A percentile compares a stretch with the other conserved stretches of the same genome.
These are phyloP conservation scores for Thalassiosira allenii DNA, from an alignment of 352 stramenopile genomes.

Conservation along the genomic window DNA sequence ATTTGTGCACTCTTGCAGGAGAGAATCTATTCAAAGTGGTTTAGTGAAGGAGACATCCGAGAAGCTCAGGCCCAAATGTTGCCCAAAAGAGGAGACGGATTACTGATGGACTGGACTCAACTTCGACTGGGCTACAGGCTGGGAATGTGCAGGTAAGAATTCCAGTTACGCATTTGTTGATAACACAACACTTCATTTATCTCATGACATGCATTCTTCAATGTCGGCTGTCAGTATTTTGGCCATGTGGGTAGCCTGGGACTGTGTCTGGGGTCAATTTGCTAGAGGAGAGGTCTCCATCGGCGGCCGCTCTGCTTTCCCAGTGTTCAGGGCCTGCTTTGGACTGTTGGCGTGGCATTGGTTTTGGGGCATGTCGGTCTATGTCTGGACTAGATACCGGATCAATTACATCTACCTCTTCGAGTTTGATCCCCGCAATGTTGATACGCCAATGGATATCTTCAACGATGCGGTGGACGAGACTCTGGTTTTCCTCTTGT, in stretches of 20 bases:
- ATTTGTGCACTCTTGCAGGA: conserved; percentile 57
- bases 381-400: conserved; percentile 90
- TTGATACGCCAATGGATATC: conserved; percentile 88
- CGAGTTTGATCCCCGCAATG: conserved; percentile 90
- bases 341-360: conserved; percentile 95
- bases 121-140: conserved; percentile 87
- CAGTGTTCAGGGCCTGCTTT: conserved; percentile 94
- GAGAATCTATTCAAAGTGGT: conserved; percentile 84
- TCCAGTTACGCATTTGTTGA: no score
- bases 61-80: conserved; percentile 87
- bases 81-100: conserved; percentile 86
- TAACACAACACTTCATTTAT: no score
- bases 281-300: conserved; percentile 76
- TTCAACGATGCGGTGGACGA: conserved; percentile 97
- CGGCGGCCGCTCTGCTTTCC: conserved; percentile 87
- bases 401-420: conserved; percentile 97
- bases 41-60: conserved; percentile 84
- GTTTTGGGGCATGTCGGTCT: conserved; percentile 93
- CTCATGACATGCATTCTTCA: no score
- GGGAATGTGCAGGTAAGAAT: conserved; percentile 88
- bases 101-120: conserved; percentile 88
- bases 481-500: conserved; percentile 93
- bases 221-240: no score
- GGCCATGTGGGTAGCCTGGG: conserved; percentile 94
- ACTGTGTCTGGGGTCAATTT: conserved; percentile 88